phyloP scores from a whole-genome alignment of 139 green algal genomes.

The Micractinium conductrix region DNA sequence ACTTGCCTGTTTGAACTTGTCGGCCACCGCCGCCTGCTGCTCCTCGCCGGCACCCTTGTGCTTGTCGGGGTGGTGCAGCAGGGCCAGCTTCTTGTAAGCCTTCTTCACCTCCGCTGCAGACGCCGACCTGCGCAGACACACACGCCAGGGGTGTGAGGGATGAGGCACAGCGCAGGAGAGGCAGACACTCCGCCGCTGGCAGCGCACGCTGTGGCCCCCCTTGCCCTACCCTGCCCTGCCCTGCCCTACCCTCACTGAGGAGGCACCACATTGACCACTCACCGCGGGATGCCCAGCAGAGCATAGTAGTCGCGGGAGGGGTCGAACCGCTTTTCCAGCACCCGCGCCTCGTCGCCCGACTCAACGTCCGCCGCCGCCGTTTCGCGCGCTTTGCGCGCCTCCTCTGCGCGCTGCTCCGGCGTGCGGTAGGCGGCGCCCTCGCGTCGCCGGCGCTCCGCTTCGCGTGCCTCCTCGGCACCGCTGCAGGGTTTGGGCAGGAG shows the following conservation, averaged over 20 bases:
- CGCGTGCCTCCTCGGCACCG: constrained; percentile 29
- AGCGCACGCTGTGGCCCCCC: background rate
- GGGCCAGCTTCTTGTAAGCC: constrained; percentile 40
- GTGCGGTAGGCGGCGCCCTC: constrained; percentile 40
- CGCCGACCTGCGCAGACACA: constrained; percentile 11
- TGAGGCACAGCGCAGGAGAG: too few species aligned
- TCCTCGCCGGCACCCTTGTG: constrained; percentile 33
- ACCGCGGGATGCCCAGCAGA: constrained; percentile 59
- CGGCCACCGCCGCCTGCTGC: constrained; percentile 41
- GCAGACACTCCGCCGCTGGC: too few species aligned
- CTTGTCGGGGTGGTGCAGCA: constrained; percentile 67
- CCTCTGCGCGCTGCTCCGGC: constrained; percentile 56
- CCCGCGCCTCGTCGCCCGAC: constrained; percentile 28
- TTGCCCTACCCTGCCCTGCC: background rate
- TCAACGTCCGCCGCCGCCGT: background rate
- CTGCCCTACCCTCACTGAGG: too few species aligned
- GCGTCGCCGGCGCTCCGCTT: constrained; percentile 31
- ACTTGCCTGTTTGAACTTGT: constrained; percentile 38
- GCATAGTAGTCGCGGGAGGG: constrained; percentile 77
- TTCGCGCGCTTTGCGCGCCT: constrained; percentile 45
- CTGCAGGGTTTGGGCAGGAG: background rate
- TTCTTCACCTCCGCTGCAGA: constrained; percentile 26
- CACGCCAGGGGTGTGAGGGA: background rate
- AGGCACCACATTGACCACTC: too few species aligned
- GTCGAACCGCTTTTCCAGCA: constrained; percentile 32